Evolutionary conservation across 495 filamentous ascomycete species (phyloP).

Genomic region (Stereocaulon alpinum): DNA sequence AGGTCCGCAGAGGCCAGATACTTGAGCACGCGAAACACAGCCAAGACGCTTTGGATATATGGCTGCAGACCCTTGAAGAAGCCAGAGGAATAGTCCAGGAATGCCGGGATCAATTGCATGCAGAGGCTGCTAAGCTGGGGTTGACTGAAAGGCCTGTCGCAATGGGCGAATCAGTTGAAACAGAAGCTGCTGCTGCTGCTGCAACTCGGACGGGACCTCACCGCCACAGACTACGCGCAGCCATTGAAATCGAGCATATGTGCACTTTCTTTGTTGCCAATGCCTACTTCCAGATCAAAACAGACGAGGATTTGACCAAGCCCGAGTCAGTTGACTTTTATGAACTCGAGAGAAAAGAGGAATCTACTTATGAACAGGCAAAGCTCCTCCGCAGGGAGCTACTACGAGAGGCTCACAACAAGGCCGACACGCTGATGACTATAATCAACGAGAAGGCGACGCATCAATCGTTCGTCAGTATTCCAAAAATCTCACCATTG

Average conservation of each 20-base stretch:
- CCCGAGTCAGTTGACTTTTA: constrained; percentile 58
- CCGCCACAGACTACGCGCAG: constrained; percentile 53
- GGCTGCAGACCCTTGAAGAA: constrained; percentile 49
- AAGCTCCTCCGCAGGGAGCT: constrained; percentile 70
- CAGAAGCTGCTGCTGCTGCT: constrained; percentile 35
- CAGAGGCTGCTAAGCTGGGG: constrained; percentile 33
- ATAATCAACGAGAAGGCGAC: constrained; percentile 34
- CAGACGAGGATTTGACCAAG: constrained; percentile 46
- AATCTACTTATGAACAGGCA: constrained; percentile 61
- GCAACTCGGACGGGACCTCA: constrained; percentile 44
- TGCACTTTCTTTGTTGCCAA: constrained; percentile 79
- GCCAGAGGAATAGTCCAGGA: constrained; percentile 49
- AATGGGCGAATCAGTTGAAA: constrained; percentile 30
- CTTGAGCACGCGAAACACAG: constrained; percentile 51
- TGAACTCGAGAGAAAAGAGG: constrained; percentile 56
- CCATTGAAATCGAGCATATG: constrained; percentile 72
- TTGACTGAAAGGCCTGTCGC: constrained; percentile 18
- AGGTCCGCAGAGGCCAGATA: constrained; percentile 61
- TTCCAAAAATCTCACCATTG: constrained; percentile 48
- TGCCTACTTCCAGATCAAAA: constrained; percentile 72
- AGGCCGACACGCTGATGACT: constrained; percentile 37
- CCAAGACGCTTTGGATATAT: constrained; percentile 53
- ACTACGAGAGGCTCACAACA: constrained; percentile 42
- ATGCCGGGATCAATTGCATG: constrained; percentile 48
- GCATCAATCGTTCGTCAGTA: constrained; percentile 46